A percentile compares a stretch with the other conserved stretches of the same genome.
Evolutionary conservation across 2,329 filamentous ascomycete genomes (phyloP).

Genomic region (Botrytis sinoallii): DNA sequence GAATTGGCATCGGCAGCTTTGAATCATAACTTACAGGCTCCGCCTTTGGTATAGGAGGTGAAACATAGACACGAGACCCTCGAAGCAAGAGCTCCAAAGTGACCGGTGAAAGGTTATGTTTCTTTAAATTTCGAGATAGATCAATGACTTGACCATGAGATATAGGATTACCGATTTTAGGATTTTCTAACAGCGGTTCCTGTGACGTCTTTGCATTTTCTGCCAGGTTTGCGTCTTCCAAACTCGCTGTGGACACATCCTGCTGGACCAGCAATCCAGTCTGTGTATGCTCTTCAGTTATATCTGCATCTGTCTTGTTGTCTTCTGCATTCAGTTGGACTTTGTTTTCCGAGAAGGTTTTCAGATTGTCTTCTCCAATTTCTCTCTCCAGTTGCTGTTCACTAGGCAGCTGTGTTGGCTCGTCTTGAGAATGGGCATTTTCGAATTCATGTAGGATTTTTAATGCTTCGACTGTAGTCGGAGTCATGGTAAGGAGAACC

Average conservation of each 20-base stretch:
- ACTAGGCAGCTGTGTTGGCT: not conserved
- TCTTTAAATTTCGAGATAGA: constrained; percentile 54
- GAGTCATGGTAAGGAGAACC: constrained; percentile 76
- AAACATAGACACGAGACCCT: constrained; percentile 68
- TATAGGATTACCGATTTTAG: constrained; percentile 60
- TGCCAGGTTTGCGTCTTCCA: not conserved
- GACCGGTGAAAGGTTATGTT: constrained; percentile 37
- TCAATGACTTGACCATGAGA: constrained; percentile 67
- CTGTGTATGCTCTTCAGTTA: too few relatives aligned
- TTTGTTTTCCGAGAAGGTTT: not conserved
- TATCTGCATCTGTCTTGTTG: not conserved
- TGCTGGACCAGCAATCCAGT: not conserved
- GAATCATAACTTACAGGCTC: constrained; percentile 60
- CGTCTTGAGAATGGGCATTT: not conserved
- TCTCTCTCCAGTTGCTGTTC: not conserved
- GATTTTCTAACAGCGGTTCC: constrained; percentile 48
- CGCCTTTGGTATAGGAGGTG: constrained; percentile 76
- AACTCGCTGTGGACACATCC: not conserved
- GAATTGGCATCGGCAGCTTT: not conserved
- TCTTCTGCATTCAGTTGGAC: not conserved
- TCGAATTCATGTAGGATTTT: constrained; percentile 36
- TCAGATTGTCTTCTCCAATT: not conserved
- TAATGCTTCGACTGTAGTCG: constrained; percentile 63
- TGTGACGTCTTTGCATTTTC: not conserved
- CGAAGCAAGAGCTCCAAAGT: constrained; percentile 69